Evolutionary conservation across 2,329 filamentous ascomycete species (phyloP).

Genomic region (Endocalyx cinctus): DNA sequence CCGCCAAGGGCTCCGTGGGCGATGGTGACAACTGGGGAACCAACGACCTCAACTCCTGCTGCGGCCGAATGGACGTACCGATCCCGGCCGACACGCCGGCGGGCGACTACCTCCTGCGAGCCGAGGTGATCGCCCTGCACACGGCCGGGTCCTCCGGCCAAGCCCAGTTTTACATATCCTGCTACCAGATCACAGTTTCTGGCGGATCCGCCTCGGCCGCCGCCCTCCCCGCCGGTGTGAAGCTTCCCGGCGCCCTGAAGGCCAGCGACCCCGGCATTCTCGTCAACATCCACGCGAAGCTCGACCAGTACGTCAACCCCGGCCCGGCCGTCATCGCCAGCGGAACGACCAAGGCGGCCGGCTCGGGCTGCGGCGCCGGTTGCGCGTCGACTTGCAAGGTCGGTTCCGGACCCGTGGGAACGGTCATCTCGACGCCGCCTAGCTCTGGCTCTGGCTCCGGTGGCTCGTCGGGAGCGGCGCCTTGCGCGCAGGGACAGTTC

Average conservation of each 20-base stretch:
- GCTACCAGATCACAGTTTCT: constrained; percentile 26
- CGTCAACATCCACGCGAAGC: constrained; percentile 41
- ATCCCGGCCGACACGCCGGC: constrained; percentile 36
- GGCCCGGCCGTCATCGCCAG: constrained; percentile 37
- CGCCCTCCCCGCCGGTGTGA: constrained; percentile 22
- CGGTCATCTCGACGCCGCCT: constrained; percentile 16
- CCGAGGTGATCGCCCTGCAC: constrained; percentile 41
- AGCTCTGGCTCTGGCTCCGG: constrained; percentile 9
- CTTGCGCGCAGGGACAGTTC: constrained; percentile 30
- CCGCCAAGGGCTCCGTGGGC: constrained; percentile 34
- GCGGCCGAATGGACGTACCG: constrained; percentile 38
- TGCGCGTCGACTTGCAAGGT: constrained; percentile 35
- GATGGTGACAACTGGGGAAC: constrained; percentile 41
- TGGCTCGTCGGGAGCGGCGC: constrained; percentile 13
- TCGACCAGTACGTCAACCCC: constrained; percentile 37
- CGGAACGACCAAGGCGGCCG: constrained; percentile 36
- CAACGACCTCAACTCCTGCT: constrained; percentile 34
- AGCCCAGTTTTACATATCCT: constrained; percentile 28
- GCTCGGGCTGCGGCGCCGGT: constrained; percentile 31
- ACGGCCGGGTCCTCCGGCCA: constrained; percentile 29
- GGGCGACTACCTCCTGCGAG: constrained; percentile 40
- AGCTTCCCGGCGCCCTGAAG: constrained; percentile 40
- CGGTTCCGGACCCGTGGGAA: constrained; percentile 25
- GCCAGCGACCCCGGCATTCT: constrained; percentile 40
- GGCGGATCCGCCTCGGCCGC: constrained; percentile 27